A percentile compares a stretch with the other conserved stretches of the same genome.
Conservation (phyloP, 169 alveolate species). For the Eimeria zaria region DNA sequence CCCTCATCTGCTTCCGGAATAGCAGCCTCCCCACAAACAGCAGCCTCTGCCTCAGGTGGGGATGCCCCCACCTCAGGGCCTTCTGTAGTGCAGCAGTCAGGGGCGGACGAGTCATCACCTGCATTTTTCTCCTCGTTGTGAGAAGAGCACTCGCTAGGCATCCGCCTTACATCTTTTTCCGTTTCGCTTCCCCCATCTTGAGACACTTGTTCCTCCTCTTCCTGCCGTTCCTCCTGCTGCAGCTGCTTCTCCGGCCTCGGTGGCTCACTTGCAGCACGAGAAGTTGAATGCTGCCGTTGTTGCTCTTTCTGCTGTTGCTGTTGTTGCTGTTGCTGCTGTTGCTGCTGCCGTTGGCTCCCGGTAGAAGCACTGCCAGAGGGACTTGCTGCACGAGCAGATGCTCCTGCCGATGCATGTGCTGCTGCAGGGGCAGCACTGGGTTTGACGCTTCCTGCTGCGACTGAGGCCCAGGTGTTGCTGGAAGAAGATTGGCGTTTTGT, state of each 20-base stretch:
- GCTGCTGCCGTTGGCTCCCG: slow-evolving; percentile 25
- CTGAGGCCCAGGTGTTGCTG: slow-evolving; percentile 80
- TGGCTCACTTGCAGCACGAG: neutral
- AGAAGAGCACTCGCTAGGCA: neutral
- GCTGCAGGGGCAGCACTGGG: slow-evolving; percentile 65
- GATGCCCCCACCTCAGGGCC: neutral
- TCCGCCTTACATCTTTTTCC: slow-evolving; percentile 3
- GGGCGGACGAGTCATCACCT: slow-evolving; percentile 8
- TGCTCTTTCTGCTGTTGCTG: slow-evolving; percentile 31
- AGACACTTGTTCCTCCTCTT: neutral
- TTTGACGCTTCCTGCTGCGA: slow-evolving; percentile 81
- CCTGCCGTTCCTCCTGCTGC: neutral
- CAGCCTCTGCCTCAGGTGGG: neutral
- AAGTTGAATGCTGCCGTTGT: neutral
- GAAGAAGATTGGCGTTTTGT: neutral
- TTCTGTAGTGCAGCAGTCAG: neutral
- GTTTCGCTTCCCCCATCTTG: neutral
- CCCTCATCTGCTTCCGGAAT: neutral
- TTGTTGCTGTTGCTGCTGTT: slow-evolving; percentile 37
- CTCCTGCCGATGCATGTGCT: slow-evolving; percentile 23
- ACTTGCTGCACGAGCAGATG: slow-evolving; percentile 26
- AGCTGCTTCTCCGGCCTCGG: neutral
- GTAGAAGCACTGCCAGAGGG: neutral
- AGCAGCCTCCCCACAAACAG: neutral
- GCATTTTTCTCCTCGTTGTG: neutral